Base-by-base conservation (phyloP, 768 basidiomycete genomes). In the Rubroboletus pulcherrimus region DNA sequence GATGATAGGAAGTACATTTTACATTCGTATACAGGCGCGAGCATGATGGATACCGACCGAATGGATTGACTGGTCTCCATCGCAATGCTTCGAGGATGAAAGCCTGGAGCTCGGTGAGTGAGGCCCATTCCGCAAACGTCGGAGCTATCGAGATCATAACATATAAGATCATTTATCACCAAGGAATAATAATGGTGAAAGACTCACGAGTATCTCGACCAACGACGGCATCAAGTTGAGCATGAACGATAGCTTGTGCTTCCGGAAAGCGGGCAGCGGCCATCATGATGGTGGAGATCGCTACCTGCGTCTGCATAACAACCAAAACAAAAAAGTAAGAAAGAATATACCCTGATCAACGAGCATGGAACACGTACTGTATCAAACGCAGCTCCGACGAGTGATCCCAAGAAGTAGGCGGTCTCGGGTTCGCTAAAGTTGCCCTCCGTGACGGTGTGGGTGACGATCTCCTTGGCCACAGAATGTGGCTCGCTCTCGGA, bases 361-460 rank as follows among this genome's bases (percentile, higher is more conserved):
- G 17, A 6, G 6, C 44, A 12, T 46, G 34, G 15, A n/a, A 26
- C 26, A 55, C 67, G 37, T 43, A 72, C 74, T 5, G 84, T 84
- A 55, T 85, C 84, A 1, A 80, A 78, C 0, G 84, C 83, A 19
- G 85, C 84, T 21, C 83, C 84, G 42, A 84, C 39, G 69, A 86
- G 79, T 8, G 79, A 78, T 1, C 84, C 84, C 2, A 80, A 78
- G 24, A 86, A 75, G 65, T 81, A 86, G n/a, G n/a, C n/a, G n/a
- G 75, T 76, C 57, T 86, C 83, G 17, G 75, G 68, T 52, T 81
- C 77, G 6, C 77, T 75, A 3, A 85, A 68, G 12, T 76, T 76
- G 14, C 80, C 76, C 40, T 81, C 78, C 0, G 63, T 61, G 52
- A 82, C 63, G 8, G 51, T 79, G 2, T 73, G 75, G 38, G 80